These are phyloP conservation scores for Trichoderma parareesei DNA, from an alignment of 495 filamentous ascomycete genomes.

Conservation along the genomic window DNA sequence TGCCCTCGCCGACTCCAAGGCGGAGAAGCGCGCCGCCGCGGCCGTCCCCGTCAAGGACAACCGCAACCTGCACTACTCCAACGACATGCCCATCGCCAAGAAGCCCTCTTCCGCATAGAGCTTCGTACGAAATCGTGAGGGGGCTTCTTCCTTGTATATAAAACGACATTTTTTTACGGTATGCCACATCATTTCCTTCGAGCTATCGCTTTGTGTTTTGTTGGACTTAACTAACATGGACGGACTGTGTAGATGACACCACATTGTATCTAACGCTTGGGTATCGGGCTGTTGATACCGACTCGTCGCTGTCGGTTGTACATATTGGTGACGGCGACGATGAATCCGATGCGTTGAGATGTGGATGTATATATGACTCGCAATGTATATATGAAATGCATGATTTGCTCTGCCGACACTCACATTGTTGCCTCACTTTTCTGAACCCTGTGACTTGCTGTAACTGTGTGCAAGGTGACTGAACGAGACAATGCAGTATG, in stretches of 20 bases:
- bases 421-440: neutral
- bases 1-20: neutral
- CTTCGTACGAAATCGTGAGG: neutral
- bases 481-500: neutral
- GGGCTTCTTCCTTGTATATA: neutral
- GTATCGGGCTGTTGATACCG: neutral
- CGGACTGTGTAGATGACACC: neutral
- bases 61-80: neutral
- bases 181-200: neutral
- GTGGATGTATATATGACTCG: constrained; percentile 8
- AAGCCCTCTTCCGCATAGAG: neutral
- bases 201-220: neutral
- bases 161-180: neutral
- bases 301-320: neutral
- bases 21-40: neutral
- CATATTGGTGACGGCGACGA: constrained; percentile 5
- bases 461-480: neutral
- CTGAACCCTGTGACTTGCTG: neutral
- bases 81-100: neutral
- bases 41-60: neutral
- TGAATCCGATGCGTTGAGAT: neutral
- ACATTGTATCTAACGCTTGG: neutral
- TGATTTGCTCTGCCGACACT: neutral
- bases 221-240: neutral
- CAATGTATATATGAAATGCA: constrained; percentile 9